Conservation (phyloP, 2,329 filamentous ascomycete species). For the Ascochyta koolunga region DNA sequence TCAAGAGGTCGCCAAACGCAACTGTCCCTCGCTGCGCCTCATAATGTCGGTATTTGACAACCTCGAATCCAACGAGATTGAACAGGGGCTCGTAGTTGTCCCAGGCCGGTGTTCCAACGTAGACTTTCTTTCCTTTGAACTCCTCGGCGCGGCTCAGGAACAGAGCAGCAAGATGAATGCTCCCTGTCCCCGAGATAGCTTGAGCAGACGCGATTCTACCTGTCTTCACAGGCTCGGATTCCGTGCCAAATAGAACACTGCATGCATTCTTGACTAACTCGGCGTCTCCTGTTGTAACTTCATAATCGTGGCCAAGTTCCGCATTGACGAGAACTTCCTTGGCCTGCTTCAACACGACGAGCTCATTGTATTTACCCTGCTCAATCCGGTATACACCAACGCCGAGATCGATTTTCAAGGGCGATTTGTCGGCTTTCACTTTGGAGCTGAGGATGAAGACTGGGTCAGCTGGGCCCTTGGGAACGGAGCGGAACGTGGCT, state of each 20-base stretch:
- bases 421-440: conserved; percentile 37
- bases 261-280: conserved; percentile 40
- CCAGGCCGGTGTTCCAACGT: conserved; percentile 44
- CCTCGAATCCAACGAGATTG: conserved; percentile 35
- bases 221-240: conserved; percentile 3
- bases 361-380: conserved; percentile 40
- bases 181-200: conserved; percentile 49
- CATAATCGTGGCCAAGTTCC: conserved; percentile 35
- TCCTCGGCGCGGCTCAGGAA: conserved; percentile 34
- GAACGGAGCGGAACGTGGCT: conserved; percentile 33
- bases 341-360: conserved; percentile 31
- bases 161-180: conserved; percentile 46
- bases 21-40: conserved; percentile 30
- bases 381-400: conserved; percentile 49
- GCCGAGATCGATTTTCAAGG: conserved; percentile 47
- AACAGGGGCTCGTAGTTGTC: conserved; percentile 46
- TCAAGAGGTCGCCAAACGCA: conserved; percentile 35
- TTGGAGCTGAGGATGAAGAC: conserved; percentile 44
- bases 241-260: conserved; percentile 40
- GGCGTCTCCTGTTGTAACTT: conserved; percentile 43
- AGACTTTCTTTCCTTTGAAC: conserved; percentile 31
- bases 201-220: conserved; percentile 46
- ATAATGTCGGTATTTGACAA: conserved; percentile 41
- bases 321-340: conserved; percentile 17
- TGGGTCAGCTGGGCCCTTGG: conserved; percentile 36